Evolutionary conservation across 768 basidiomycete species (phyloP), one percentile per base, ranked within the genome.

Genomic region (Mycena latifolia): DNA sequence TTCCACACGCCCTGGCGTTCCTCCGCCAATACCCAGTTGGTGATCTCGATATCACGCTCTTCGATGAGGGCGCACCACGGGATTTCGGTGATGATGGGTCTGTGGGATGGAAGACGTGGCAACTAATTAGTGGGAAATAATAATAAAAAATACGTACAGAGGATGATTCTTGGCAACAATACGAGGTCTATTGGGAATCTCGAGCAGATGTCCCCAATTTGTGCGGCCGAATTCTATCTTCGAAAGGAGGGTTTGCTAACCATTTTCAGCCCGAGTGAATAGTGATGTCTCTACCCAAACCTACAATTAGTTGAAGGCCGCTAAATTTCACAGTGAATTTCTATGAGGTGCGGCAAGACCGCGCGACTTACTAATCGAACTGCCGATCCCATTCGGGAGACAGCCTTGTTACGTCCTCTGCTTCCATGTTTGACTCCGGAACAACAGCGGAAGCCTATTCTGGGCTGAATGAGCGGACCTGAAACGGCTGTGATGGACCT

Each of bases 1-100:
- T 66, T 67, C 73, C 73, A 74, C 22, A 71, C 35, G 11, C 70
- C 73, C 14, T 63, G 43, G 18, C 67, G 70, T 17, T 65, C 47
- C 27, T 61, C 43, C 28, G 58, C 56, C 14, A 33, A 61, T 14
- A 56, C 11, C 41, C 57, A 59, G 12, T 28, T 12, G 27, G 55
- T 57, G 25, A 58, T 59, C 14, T 57, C 37, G 25, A 68, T 53
- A 25, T 68, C 66, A 3, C 46, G 41, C 45, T 63, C 65, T 7
- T 66, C 59, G 53, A 66, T 48, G 29, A 66, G 55, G 4, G 58
- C 45, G 18, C 55, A 65, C 63, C 63, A 65, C 3, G 63, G 63
- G 27, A 53, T 53, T 57, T 65, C 63, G 6, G 55, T 52, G 25
- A 58, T 29, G 18, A 28, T 17, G 8, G 39, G 41, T 9, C 63